Base-by-base conservation (phyloP, 805 yeast species). In the Candida morakotiae region DNA sequence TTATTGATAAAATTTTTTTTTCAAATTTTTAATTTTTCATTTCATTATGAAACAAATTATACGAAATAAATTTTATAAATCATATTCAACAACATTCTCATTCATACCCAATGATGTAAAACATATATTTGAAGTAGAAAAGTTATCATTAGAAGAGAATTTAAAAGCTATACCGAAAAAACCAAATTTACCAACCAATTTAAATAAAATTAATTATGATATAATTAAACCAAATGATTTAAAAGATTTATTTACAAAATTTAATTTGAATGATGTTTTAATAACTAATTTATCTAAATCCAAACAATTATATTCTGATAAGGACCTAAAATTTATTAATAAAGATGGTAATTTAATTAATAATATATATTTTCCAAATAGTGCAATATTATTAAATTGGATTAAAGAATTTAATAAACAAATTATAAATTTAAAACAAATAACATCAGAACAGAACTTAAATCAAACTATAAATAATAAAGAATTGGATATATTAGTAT, bases 161-260 rank as follows among this genome's bases (percentile, higher is more conserved):
- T 46, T 39, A n/a, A 60, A 58, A 2, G 63, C 65, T 3, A 58
- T 67, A 5, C 72, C 71, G 1, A 34, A 48, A 22, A 52, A 44
- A 40, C 66, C 67, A 11, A 34, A 30, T 2, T 35, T 44, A 16
- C 34, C 34, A 4, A 42, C 40, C 3, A 22, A 37, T 13, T 25
- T 43, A 4, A 31, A 38, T 6, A 54, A 48, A 40, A 41, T 45
- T 26, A 50, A 56, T 31, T 52, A 43, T 36, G 58, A 64, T 22
- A 60, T 67, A 30, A 43, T 52, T 11, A 51, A 54, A 28, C 72
- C 73, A 0, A 56, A 58, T 19, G 52, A 52, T 29, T 50, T 60
- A 3, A 55, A 61, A n/a, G 71, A 65, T 38, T 38, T 63, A 11
- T 43, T 62, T n/a, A 47, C 59, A 4, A 49, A 46, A 9, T 60